phyloP scores from a whole-genome alignment of 345 rosid genomes.

The Populus ilicifolia region DNA sequence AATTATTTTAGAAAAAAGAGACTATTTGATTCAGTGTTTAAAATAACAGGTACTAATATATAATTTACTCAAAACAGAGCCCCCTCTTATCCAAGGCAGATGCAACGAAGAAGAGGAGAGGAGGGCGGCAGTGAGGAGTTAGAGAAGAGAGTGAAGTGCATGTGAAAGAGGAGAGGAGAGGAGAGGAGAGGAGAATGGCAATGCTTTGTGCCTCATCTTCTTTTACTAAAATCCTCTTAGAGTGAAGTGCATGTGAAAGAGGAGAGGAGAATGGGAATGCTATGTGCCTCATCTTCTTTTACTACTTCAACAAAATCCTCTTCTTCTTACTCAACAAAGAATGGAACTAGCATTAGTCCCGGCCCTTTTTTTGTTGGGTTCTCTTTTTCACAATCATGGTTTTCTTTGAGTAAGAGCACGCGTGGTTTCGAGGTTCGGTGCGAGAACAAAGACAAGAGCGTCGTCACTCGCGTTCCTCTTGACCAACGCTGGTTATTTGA shows the following conservation, averaged over 20 bases:
- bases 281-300: background rate
- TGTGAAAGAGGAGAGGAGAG: too few relatives aligned
- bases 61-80: background rate
- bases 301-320: background rate
- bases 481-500: slow-evolving; percentile 37
- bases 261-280: slow-evolving; percentile 5
- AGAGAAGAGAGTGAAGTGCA: background rate
- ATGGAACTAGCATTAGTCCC: background rate
- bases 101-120: background rate
- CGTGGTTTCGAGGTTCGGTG: slow-evolving; percentile 15
- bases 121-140: background rate
- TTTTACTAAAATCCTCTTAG: background rate
- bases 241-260: background rate
- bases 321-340: background rate
- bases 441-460: slow-evolving; percentile 7
- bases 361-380: background rate
- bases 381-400: background rate
- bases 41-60: too few relatives aligned
- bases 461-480: slow-evolving; percentile 18
- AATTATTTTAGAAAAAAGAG: too few relatives aligned
- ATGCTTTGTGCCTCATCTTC: too few relatives aligned
- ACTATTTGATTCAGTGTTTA: too few relatives aligned
- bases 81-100: background rate
- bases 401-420: background rate
- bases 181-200: too few relatives aligned